These are phyloP conservation scores for Hyphodiscus hymeniophilus DNA, from an alignment of 495 filamentous ascomycete species.

Conservation along the genomic window DNA sequence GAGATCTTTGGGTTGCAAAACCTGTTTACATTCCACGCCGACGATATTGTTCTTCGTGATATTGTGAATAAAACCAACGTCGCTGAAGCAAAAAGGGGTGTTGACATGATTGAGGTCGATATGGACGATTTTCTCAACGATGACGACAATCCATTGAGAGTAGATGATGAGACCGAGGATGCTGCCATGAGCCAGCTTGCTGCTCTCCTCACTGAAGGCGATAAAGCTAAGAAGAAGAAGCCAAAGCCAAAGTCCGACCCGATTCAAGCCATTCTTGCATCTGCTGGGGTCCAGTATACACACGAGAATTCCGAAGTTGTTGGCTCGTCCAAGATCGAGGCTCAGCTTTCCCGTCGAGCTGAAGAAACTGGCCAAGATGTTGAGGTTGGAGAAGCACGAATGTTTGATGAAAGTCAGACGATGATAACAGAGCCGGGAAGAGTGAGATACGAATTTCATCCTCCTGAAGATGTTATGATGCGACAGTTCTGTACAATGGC, in stretches of 20 bases:
- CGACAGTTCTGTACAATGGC: slow-evolving; percentile 93
- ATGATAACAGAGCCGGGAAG: slow-evolving; percentile 21
- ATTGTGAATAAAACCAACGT: slow-evolving; percentile 98
- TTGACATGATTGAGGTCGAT: slow-evolving; percentile 69
- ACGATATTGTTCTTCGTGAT: slow-evolving; percentile 74
- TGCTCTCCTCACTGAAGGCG: slow-evolving; percentile 50
- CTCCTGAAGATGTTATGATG: slow-evolving; percentile 62
- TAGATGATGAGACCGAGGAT: slow-evolving; percentile 42
- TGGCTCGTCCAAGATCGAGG: slow-evolving; percentile 79
- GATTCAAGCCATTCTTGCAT: slow-evolving; percentile 80
- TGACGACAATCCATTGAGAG: slow-evolving; percentile 40
- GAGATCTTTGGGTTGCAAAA: slow-evolving; percentile 91
- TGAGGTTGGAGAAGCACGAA: slow-evolving; percentile 34
- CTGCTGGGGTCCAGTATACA: slow-evolving; percentile 88
- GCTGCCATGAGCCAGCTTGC: slow-evolving; percentile 73
- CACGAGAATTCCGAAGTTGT: slow-evolving; percentile 96
- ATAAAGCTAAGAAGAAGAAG: slow-evolving; percentile 24
- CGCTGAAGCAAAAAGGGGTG: slow-evolving; percentile 82
- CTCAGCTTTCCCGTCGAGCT: slow-evolving; percentile 66
- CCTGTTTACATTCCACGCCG: slow-evolving; percentile 73
- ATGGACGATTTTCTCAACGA: slow-evolving; percentile 47
- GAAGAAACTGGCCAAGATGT: slow-evolving; percentile 51
- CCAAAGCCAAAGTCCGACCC: slow-evolving; percentile 54
- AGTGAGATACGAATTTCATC: slow-evolving; percentile 62
- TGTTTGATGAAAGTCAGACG: slow-evolving; percentile 35